Evolutionary conservation across 768 basidiomycete genomes (phyloP), one percentile per base, ranked within the genome.

Genomic region (Pholiota molesta): DNA sequence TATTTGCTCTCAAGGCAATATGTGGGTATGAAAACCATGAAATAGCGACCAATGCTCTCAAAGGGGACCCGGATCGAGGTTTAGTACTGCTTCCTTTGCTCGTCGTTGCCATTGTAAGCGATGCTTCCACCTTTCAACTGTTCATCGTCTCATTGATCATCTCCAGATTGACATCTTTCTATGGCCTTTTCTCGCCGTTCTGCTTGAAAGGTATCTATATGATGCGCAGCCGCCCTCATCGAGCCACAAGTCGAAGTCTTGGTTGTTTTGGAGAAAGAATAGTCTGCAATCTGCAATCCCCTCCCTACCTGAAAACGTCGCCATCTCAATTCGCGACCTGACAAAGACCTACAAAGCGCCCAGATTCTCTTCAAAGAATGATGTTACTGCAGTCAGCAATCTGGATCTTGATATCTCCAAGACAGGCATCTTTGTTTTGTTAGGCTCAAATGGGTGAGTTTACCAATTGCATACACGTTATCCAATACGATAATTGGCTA

Each of bases 361-460:
- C 0, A 55, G 77, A 54, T 82, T 88, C 65, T 72, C 76, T 9
- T 75, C 79, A 52, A 83, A 84, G 59, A 74, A 74, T 6, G 65
- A 69, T 3, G 83, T 92, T 5, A 85, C 81, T 9, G 91, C 92
- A 2, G 82, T 93, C 29, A 75, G 77, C 2, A 85, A 90, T 62
- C 81, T 94, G 29, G 86, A 84, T 5, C 71, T 93, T 42, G 82
- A 89, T 64, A 80, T 94, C 11, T 91, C 91, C 1, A 86, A 86
- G 66, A 78, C 75, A 6, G 90, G 91, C 8, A 91, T 92, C n/a
- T 92, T 86, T 67, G 90, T 92, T 29, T 76, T 93, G 9, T 75
- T 92, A 11, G 91, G 91, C 28, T 86, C 90, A 1, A 90, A 91
- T 63, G 89, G 88, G 86, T 80, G 33, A 33, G 77, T 73, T 4